phyloP scores from a whole-genome alignment of 2,329 filamentous ascomycete species.

The Celoporthe dispersa region DNA sequence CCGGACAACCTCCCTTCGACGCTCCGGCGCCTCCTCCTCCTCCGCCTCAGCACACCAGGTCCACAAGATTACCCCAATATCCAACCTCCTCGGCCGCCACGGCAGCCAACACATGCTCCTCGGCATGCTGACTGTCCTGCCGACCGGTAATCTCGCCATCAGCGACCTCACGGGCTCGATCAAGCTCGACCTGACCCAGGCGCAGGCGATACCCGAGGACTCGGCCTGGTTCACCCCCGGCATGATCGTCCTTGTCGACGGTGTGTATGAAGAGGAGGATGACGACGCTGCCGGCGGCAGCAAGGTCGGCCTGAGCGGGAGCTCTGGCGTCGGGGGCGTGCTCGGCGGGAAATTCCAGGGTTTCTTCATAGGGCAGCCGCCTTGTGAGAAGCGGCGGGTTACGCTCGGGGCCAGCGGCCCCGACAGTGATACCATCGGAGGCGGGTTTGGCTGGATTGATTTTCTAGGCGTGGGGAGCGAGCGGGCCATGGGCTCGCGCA shows the following conservation, averaged over 20 bases:
- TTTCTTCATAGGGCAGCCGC: slow-evolving; percentile 89
- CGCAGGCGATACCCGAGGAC: slow-evolving; percentile 79
- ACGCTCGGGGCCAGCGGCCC: slow-evolving; percentile 74
- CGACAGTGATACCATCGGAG: slow-evolving; percentile 68
- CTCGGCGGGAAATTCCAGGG: slow-evolving; percentile 92
- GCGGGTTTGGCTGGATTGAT: slow-evolving; percentile 95
- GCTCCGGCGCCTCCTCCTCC: slow-evolving; percentile 48
- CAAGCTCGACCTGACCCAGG: slow-evolving; percentile 78
- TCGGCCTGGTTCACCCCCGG: slow-evolving; percentile 93
- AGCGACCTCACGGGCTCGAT: slow-evolving; percentile 90
- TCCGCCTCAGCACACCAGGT: slow-evolving; percentile 62
- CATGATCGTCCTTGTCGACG: slow-evolving; percentile 94
- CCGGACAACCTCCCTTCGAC: slow-evolving; percentile 57
- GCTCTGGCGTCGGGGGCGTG: slow-evolving; percentile 82
- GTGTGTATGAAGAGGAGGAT: slow-evolving; percentile 94
- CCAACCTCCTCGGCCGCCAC: slow-evolving; percentile 75
- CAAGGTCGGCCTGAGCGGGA: slow-evolving; percentile 66
- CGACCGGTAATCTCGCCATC: slow-evolving; percentile 80
- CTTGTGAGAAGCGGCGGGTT: slow-evolving; percentile 80
- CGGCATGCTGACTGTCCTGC: slow-evolving; percentile 79
- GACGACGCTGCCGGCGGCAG: slow-evolving; percentile 66
- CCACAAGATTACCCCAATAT: slow-evolving; percentile 88
- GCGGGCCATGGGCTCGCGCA: slow-evolving; percentile 77
- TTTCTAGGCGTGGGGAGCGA: slow-evolving; percentile 92
- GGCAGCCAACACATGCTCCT: slow-evolving; percentile 85